A percentile compares a stretch with the other conserved stretches of the same genome.
Conservation (phyloP, 163 green algal genomes). For the Scenedesmus sp. region DNA sequence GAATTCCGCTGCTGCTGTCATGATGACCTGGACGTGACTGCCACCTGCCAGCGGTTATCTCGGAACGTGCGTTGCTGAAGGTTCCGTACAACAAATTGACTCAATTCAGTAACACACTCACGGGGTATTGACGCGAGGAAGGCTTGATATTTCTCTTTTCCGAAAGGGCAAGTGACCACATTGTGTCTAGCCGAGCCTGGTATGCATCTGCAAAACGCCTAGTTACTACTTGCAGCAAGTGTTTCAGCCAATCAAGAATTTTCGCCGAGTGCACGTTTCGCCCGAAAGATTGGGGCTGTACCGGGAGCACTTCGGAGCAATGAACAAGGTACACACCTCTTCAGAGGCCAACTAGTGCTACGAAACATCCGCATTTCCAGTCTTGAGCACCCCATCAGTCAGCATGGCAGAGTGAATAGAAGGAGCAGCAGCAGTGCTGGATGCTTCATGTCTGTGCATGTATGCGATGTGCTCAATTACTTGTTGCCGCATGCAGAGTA, state of each 20-base stretch:
- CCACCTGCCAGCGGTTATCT: no score
- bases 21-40: no score
- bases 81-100: no score
- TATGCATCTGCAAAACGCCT: neutral
- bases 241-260: neutral
- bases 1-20: no score
- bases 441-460: neutral
- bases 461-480: neutral
- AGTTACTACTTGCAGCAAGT: neutral
- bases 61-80: no score
- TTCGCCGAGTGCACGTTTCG: neutral
- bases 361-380: neutral
- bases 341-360: neutral
- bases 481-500: no score
- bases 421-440: neutral
- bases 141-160: neutral
- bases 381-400: neutral
- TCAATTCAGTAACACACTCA: no score
- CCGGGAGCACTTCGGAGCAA: neutral
- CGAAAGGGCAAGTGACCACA: neutral
- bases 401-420: neutral
- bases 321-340: neutral
- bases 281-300: neutral
- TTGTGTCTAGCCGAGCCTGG: neutral
- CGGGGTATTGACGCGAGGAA: no score